Conservation (phyloP, 371 early-diverging fungal species). For the Lichtheimia ramosa region DNA sequence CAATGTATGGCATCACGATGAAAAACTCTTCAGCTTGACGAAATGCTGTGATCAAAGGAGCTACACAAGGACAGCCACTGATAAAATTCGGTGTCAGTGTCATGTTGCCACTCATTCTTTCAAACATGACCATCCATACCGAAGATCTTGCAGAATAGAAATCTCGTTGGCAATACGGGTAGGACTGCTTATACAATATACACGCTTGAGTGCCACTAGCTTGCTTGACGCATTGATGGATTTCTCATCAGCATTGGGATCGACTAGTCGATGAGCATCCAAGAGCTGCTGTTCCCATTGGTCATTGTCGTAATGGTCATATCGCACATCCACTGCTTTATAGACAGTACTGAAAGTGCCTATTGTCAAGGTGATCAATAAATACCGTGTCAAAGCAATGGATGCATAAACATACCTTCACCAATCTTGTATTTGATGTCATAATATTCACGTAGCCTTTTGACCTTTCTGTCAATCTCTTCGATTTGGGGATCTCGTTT, state of each 20-base stretch:
- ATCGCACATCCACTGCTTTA: constrained; percentile 82
- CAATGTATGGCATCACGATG: constrained; percentile 88
- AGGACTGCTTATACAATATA: constrained; percentile 89
- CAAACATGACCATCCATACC: constrained; percentile 28
- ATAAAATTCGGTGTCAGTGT: background rate
- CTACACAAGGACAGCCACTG: constrained; percentile 54
- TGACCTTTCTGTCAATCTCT: constrained; percentile 48
- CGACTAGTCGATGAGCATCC: constrained; percentile 8
- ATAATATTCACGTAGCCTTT: constrained; percentile 58
- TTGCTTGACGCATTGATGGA: background rate
- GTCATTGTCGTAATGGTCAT: constrained; percentile 68
- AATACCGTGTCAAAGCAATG: background rate
- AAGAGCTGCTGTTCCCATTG: constrained; percentile 47
- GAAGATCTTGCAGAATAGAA: constrained; percentile 72
- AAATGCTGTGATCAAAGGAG: constrained; percentile 80
- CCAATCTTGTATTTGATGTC: constrained; percentile 74
- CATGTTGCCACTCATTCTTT: background rate
- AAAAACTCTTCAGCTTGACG: constrained; percentile 87
- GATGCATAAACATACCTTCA: constrained; percentile 50
- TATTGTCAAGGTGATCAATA: background rate
- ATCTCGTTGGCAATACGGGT: constrained; percentile 90
- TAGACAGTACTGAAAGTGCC: constrained; percentile 98
- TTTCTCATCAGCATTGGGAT: constrained; percentile 13
- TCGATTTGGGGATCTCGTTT: constrained; percentile 21
- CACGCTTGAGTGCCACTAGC: constrained; percentile 88